phyloP scores from a whole-genome alignment of 2,329 filamentous ascomycete genomes.

The Aspergillus phoenicis region DNA sequence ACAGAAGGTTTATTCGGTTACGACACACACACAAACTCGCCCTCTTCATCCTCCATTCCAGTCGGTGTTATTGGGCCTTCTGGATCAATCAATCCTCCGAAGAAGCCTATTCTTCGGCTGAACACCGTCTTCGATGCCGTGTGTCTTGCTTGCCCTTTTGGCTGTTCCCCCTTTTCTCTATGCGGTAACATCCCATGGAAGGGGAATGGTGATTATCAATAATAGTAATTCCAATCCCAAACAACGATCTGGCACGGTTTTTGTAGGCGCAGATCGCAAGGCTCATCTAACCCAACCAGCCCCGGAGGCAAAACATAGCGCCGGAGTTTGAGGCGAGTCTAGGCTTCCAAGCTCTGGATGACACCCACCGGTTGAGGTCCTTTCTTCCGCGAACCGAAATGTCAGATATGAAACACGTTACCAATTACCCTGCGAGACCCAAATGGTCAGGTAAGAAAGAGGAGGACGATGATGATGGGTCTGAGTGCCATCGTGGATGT shows the following conservation, averaged over 20 bases:
- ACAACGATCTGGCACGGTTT: slow-evolving; percentile 4
- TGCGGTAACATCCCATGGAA: background rate
- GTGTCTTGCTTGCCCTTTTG: background rate
- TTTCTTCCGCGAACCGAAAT: slow-evolving; percentile 5
- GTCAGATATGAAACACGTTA: background rate
- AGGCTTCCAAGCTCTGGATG: slow-evolving; percentile 3
- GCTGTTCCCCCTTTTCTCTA: background rate
- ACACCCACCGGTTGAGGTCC: background rate
- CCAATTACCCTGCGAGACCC: background rate
- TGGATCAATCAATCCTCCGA: slow-evolving; percentile 6
- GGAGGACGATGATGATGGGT: background rate
- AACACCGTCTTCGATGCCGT: background rate
- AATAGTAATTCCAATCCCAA: slow-evolving; percentile 6
- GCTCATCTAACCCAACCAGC: slow-evolving; percentile 13
- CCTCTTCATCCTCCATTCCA: background rate
- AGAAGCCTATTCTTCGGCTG: background rate
- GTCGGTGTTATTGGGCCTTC: slow-evolving; percentile 2
- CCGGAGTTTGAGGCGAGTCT: slow-evolving; percentile 3
- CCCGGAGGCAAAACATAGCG: slow-evolving; percentile 11
- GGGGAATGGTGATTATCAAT: background rate
- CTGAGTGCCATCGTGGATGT: background rate
- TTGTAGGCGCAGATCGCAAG: slow-evolving; percentile 11
- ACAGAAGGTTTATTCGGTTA: slow-evolving; percentile 17
- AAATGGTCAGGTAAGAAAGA: background rate
- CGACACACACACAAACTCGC: slow-evolving; percentile 2